Evolutionary conservation across 139 green algal species (phyloP).

Genomic region (Chlamydomonas sp.): DNA sequence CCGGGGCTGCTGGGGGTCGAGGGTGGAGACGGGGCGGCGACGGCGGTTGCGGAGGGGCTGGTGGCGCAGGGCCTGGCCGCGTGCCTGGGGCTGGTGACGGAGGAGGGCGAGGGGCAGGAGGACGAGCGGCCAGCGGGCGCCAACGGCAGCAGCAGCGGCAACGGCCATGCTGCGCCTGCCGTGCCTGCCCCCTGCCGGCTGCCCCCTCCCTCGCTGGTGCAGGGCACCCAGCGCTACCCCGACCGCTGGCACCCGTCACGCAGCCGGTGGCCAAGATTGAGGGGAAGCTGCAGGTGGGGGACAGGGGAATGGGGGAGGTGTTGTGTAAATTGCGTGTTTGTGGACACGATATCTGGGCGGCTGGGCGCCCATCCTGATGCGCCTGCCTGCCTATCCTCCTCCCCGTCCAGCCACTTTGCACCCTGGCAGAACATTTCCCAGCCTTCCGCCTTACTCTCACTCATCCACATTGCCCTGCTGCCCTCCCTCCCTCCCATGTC

Average conservation of each 20-base stretch:
- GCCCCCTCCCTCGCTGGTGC: constrained; percentile 20
- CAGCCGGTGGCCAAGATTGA: constrained; percentile 59
- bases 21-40: background rate
- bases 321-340: background rate
- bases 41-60: constrained; percentile 39
- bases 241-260: constrained; percentile 38
- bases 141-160: background rate
- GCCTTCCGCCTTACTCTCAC: background rate
- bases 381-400: no score
- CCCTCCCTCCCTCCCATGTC: background rate
- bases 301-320: background rate
- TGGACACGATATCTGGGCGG: constrained; percentile 9
- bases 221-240: constrained; percentile 40
- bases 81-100: constrained; percentile 7
- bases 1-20: background rate
- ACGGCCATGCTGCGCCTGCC: background rate
- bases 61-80: constrained; percentile 55
- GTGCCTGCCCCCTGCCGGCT: constrained; percentile 22
- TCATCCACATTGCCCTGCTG: background rate
- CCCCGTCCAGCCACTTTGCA: no score
- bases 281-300: constrained; percentile 54
- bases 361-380: no score
- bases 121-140: background rate
- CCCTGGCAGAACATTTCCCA: no score
- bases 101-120: no score